Conservation (phyloP, 495 filamentous ascomycete species). For the Neurospora tetrasperma region DNA sequence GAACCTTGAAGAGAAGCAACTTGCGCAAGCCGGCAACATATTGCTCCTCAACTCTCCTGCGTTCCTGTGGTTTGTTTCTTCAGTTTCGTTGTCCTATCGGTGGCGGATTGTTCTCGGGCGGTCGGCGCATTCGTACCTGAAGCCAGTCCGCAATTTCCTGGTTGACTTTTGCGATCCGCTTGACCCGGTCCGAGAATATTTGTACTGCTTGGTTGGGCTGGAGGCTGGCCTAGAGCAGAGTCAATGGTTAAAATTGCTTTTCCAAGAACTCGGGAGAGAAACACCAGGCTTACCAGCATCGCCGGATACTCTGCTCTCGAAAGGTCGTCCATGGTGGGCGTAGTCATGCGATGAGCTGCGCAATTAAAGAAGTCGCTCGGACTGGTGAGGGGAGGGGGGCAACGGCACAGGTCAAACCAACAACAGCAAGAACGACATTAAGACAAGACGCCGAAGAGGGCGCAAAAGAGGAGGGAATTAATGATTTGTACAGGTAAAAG, state of each 20-base stretch:
- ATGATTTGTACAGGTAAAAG: constrained; percentile 1
- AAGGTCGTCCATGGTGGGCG: constrained; percentile 58
- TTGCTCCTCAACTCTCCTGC: constrained; percentile 80
- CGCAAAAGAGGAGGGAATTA: not conserved
- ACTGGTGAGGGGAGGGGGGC: not conserved
- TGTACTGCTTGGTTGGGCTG: constrained; percentile 77
- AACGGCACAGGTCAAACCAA: not conserved
- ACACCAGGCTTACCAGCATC: constrained; percentile 65
- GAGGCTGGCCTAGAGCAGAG: constrained; percentile 54
- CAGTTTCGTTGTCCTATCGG: constrained; percentile 13
- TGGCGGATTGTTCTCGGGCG: not conserved
- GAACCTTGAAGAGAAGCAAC: constrained; percentile 62
- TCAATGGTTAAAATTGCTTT: not conserved
- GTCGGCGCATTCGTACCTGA: constrained; percentile 51
- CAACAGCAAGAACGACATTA: not conserved
- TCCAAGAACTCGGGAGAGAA: not conserved
- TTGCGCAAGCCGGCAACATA: constrained; percentile 81
- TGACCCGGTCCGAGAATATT: constrained; percentile 78
- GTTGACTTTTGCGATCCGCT: constrained; percentile 79
- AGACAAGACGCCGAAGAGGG: not conserved
- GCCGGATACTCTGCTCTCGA: constrained; percentile 90
- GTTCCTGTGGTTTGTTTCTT: constrained; percentile 53
- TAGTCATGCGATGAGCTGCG: not conserved
- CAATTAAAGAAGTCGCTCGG: not conserved
- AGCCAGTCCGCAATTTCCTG: constrained; percentile 92